Base-by-base conservation (phyloP, 352 stramenopile species). In the Phytophthora pluvialis region DNA sequence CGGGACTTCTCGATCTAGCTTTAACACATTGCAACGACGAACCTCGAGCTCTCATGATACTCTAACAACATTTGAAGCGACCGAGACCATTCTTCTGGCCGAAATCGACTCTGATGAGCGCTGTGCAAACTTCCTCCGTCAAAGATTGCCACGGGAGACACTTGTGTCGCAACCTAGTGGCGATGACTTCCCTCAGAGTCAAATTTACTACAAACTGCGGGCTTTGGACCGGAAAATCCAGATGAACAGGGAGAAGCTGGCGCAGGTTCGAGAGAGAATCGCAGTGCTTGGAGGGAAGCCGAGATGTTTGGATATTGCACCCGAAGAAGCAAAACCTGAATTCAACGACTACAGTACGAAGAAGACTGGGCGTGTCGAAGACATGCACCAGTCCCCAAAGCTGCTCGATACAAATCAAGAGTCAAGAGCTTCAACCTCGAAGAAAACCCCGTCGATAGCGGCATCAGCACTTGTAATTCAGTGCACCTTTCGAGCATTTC, bases 211-310 rank as follows among this genome's bases (percentile, higher is more conserved):
- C 44, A 79, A 81, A 33, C 36, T 72, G 10, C 55, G 57, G 3
- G 57, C 63, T 5, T 69, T 81, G 12, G 54, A 71, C 4, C 67
- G 66, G 16, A 72, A 74, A 60, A 70, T 81, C 18, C 59, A 53
- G n/a, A 71, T 77, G 39, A 81, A 81, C 67, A 70, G 67, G 38
- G 73, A 81, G 35, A 81, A 81, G 32, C 57, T 81, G 11, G n/a
- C 18, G 10, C 64, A 70, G 35, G 67, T 81, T 6, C 50, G 54
- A 33, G 46, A 65, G n/a, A 72, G 73, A 26, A 71, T 81, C 18
- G 21, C 21, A n/a, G n/a, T 55, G 12, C 35, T 81, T 3, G 52
- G 57, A 32, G 61, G 61, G 1, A 53, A 59, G 26, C 46, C 60
- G 13, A 52, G 10, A 31, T 43, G 42, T 32, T 29, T 50, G 12